Base-by-base conservation (phyloP, 306 rosid species). In the Glycine latifolia region DNA sequence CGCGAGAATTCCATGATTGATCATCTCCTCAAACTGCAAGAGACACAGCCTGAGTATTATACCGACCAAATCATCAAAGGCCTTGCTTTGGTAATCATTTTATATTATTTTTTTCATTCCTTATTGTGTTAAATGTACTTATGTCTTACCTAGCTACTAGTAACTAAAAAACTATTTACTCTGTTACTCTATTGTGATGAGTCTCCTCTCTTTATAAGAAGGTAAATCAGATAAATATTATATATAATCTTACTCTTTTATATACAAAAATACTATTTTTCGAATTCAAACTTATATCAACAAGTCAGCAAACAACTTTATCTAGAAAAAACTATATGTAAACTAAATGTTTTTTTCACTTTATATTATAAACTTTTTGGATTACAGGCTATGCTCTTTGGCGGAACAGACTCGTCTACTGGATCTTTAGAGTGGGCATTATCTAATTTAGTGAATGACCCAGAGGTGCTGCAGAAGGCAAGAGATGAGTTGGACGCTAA, bases 331-430 rank as follows among this genome's bases (percentile, higher is more conserved):
- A 2, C 2, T 26, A 26, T 1, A 60, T 10, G n/a, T 3, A 4
- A 20, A 60, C 7, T 2, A 20, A 20, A 11, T 60, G 8, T 20
- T 26, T 60, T 60, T 60, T 26, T 60, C 3, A 60, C 41, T 61
- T 61, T 1, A 61, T 59, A 59, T 9, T 14, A 4, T 20, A 13
- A 11, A 59, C 12, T 20, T 26, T 26, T 59, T 61, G 13, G 8
- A 61, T 3, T 26, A 6, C 3, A 67, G 73, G 73, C 73, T 15
- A 67, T 67, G 73, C 73, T 44, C 0, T 43, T 67, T 67, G 73
- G 73, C 4, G 73, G 73, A 67, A 43, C 73, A 44, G 54, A 67
- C n/a, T 67, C 73, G 4, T 67, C 73, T 4, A 44, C 54, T 3
- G 73, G 53, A 67, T 8, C 73, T 8, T 15, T 67, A 44, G 73